Percentiles rank a stretch among this genome's conserved stretches.
phyloP scores from a whole-genome alignment of 2,329 filamentous ascomycete genomes.

The Ceratocystis ficicola region DNA sequence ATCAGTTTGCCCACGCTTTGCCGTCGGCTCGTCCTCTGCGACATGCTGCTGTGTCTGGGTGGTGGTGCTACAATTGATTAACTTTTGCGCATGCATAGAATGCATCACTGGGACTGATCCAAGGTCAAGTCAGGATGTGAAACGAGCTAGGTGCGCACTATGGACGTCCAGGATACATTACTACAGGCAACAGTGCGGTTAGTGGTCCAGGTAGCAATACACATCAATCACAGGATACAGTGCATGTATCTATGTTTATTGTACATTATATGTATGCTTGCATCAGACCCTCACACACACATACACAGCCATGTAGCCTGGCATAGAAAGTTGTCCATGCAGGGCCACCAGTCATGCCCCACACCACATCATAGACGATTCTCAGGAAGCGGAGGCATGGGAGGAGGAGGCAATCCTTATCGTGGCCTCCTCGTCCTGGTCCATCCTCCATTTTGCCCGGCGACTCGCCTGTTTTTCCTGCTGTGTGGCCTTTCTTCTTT shows the following conservation, averaged over 20 bases:
- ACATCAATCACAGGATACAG: not conserved
- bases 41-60: not conserved
- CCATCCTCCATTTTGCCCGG: no score
- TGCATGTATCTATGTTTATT: not conserved
- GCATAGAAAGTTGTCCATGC: not conserved
- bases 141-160: not conserved
- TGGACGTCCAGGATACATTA: not conserved
- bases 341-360: not conserved
- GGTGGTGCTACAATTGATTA: not conserved
- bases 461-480: no score
- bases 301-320: not conserved
- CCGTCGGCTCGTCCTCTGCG: not conserved
- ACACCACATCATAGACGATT: not conserved
- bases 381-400: no score
- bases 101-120: not conserved
- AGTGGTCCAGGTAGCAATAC: not conserved
- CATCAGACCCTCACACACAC: not conserved
- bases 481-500: no score
- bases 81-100: not conserved
- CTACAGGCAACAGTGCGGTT: not conserved
- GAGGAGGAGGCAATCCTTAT: no score
- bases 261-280: not conserved
- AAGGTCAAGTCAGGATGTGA: not conserved
- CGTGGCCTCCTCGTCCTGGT: no score
- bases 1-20: not conserved